phyloP scores from a whole-genome alignment of 2,329 filamentous ascomycete species.

The Grosmannia clavigera region DNA sequence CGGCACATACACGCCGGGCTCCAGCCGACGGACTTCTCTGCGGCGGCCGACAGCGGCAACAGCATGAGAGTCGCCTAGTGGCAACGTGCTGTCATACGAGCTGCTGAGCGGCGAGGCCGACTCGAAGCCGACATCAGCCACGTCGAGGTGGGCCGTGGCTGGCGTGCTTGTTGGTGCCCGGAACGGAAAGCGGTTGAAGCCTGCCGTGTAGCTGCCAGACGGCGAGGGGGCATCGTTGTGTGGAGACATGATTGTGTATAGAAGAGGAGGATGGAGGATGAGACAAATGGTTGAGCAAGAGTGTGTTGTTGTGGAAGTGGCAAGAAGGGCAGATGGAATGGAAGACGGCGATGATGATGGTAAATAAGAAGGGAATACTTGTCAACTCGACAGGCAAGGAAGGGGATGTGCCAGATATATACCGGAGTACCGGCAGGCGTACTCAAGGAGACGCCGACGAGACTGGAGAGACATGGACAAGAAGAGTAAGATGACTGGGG shows the following conservation, averaged over 20 bases:
- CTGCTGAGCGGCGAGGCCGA: constrained; percentile 25
- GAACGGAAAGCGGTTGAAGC: constrained; percentile 25
- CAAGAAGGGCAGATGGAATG: background rate
- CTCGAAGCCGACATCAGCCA: constrained; percentile 14
- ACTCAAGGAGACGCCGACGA: background rate
- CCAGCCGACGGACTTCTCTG: constrained; percentile 19
- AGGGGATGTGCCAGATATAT: background rate
- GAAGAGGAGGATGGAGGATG: background rate
- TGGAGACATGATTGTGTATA: constrained; percentile 25
- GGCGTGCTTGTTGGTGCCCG: constrained; percentile 9
- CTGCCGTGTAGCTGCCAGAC: constrained; percentile 29
- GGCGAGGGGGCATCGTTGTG: constrained; percentile 36
- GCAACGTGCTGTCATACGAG: constrained; percentile 27
- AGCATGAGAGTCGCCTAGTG: background rate
- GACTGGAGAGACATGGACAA: background rate
- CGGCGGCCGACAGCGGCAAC: too few species aligned
- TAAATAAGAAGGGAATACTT: background rate
- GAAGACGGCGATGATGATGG: background rate
- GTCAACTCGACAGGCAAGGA: background rate
- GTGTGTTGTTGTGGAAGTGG: background rate
- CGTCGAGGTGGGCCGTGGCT: background rate
- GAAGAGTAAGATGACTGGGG: background rate
- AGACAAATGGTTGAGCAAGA: background rate
- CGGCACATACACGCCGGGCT: constrained; percentile 55
- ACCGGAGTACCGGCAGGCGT: background rate